A percentile compares a stretch with the other conserved stretches of the same genome.
These are phyloP conservation scores for Malassezia brasiliensis DNA, from an alignment of 1,284 basidiomycete species.

Conservation along the genomic window DNA sequence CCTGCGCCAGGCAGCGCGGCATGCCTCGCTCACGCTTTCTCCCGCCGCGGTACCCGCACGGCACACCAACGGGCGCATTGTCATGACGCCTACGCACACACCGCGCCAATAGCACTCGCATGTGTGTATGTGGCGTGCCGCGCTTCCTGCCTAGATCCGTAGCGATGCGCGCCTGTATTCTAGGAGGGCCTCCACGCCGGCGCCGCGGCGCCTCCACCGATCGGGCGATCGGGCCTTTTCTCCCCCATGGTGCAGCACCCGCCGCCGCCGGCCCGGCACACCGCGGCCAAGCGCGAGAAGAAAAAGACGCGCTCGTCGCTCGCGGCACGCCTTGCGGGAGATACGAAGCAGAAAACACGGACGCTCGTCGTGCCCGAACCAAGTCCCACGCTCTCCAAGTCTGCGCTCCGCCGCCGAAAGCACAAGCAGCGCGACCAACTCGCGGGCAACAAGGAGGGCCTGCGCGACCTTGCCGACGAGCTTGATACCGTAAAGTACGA, in stretches of 20 bases:
- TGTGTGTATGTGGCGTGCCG: no score
- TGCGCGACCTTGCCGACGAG: slow-evolving; percentile 29
- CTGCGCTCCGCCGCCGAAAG: slow-evolving; percentile 31
- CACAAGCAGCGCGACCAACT: slow-evolving; percentile 33
- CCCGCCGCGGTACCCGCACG: background rate
- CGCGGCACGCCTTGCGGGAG: background rate
- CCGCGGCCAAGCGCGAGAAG: slow-evolving; percentile 4
- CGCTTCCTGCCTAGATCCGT: background rate
- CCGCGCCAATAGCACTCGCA: background rate
- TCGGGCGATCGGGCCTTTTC: slow-evolving; percentile 3
- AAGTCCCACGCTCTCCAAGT: slow-evolving; percentile 23
- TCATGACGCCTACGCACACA: background rate
- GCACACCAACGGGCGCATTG: slow-evolving; percentile 17
- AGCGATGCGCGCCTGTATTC: no score
- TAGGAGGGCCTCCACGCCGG: background rate
- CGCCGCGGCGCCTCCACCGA: background rate
- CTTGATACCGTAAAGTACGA: slow-evolving; percentile 1
- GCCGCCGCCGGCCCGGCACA: background rate
- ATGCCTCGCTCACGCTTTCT: slow-evolving; percentile 13
- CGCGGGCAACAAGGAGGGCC: slow-evolving; percentile 29
- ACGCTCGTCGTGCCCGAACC: background rate
- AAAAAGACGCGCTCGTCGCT: slow-evolving; percentile 15
- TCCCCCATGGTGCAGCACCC: background rate
- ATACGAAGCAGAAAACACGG: background rate
- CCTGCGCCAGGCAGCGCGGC: slow-evolving; percentile 11